These are phyloP conservation scores for Alloteropsis angusta DNA, from an alignment of 202 grass and related monocot species.

Conservation along the genomic window DNA sequence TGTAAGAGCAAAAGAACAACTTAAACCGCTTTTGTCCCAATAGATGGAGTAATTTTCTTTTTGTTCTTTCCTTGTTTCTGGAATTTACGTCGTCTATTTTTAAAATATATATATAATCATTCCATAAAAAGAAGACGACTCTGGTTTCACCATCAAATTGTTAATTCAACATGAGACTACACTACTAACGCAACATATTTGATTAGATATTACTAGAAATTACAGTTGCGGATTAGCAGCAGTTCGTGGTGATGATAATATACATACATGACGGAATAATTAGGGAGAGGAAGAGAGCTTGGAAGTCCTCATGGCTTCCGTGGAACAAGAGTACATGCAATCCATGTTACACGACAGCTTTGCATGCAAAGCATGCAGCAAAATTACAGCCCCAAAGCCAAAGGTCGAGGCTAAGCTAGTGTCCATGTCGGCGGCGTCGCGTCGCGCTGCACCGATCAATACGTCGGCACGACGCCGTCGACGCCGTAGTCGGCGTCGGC, in stretches of 20 bases:
- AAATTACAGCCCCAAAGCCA: constrained; percentile 24
- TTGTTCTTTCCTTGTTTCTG: too few relatives aligned
- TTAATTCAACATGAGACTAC: too few relatives aligned
- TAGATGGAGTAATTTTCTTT: too few relatives aligned
- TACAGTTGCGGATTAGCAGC: constrained; percentile 13
- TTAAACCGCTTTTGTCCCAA: too few relatives aligned
- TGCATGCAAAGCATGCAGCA: constrained; percentile 24
- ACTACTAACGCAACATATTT: too few relatives aligned
- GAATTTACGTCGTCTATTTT: too few relatives aligned
- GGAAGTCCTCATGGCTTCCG: constrained; percentile 35
- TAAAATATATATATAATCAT: too few relatives aligned
- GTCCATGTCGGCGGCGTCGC: constrained; percentile 8
- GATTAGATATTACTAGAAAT: too few relatives aligned
- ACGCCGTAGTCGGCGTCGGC: constrained; percentile 41
- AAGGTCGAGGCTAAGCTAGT: not conserved
- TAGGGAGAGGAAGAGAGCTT: not conserved
- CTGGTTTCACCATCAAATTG: too few relatives aligned
- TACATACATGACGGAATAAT: not conserved
- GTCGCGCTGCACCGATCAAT: not conserved
- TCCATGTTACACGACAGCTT: constrained; percentile 5
- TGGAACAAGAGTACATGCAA: constrained; percentile 7
- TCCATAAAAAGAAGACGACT: too few relatives aligned
- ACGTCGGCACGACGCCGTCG: constrained; percentile 60
- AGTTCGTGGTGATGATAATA: not conserved
- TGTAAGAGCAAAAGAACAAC: too few relatives aligned